Base-by-base conservation (phyloP, 1,284 basidiomycete genomes). In the Mycena citricolor region DNA sequence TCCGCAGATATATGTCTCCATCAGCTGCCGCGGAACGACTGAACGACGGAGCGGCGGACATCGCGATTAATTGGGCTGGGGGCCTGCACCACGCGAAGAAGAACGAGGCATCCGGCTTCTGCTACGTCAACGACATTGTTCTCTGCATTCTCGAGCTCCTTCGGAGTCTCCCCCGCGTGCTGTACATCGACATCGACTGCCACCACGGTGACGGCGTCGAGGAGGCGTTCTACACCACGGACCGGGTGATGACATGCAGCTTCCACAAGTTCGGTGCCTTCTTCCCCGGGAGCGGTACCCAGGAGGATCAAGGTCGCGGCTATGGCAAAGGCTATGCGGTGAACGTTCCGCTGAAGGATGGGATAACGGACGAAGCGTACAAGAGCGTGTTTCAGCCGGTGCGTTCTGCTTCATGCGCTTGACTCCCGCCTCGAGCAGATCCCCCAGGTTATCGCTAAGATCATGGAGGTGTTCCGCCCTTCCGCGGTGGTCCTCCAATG, bases 191-290 rank as follows among this genome's bases (percentile, higher is more conserved):
- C 66, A 95, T 99, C 45, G 95, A 99, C 66, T 93, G 94, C 44
- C 95, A 98, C 64, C 95, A 99, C 59, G 95, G 95, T 6, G 97
- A 99, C 61, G 97, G 95, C 14, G 95, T 99, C 25, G 95, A 99
- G 60, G 95, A 99, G 63, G 97, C 95, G 1, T 99, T 99, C 71
- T 98, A 97, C 66, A 94, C 91, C 19, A 97, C 93, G 3, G 90
- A 99, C 63, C 76, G 95, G 40, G 95, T 99, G 56, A 93, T 98
- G 86, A 98, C 95, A 3, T 85, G 84, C 62, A 88, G 88, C 30
- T 97, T 99, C 63, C 97, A 99, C 74, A 92, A 94, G 61, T 97
- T 89, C 60, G 94, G 95, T 17, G 94, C 97, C 59, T 99, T 92
- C 66, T 99, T 99, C 64, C 95, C 95, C 1, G 94, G 94, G 2